A percentile compares a stretch with the other conserved stretches of the same genome.
These are phyloP conservation scores for Allium cepa DNA, from an alignment of 106 monocot species.

Conservation along the genomic window DNA sequence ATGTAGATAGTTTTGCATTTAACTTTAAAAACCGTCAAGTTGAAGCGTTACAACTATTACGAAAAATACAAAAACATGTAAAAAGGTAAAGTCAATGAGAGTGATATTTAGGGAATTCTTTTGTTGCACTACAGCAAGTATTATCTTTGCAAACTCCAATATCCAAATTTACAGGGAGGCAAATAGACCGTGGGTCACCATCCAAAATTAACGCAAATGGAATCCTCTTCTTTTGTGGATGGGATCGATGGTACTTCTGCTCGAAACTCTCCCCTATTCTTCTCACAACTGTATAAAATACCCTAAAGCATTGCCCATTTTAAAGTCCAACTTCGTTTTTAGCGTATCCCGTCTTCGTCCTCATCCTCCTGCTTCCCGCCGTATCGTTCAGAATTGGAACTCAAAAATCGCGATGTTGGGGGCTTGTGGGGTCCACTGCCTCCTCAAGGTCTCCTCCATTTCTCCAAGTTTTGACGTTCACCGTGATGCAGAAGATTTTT, in stretches of 20 bases:
- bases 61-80: too few relatives aligned
- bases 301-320: neutral
- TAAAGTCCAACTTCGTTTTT: neutral
- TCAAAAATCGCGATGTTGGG: conserved; percentile 24
- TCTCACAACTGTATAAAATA: neutral
- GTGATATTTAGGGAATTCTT: too few relatives aligned
- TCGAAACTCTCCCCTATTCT: neutral
- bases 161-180: neutral
- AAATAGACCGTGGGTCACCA: conserved; percentile 9
- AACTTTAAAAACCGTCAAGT: too few relatives aligned
- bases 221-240: conserved; percentile 5
- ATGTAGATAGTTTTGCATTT: too few relatives aligned
- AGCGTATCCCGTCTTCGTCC: too few relatives aligned
- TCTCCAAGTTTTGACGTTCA: conserved; percentile 3
- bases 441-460: conserved; percentile 5
- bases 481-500: neutral
- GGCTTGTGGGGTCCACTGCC: conserved; percentile 19
- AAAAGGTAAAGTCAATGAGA: too few relatives aligned
- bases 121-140: too few relatives aligned
- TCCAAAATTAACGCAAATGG: neutral
- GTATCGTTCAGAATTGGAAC: neutral
- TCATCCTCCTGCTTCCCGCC: neutral
- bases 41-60: too few relatives aligned
- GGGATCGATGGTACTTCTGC: conserved; percentile 12
- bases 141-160: too few relatives aligned